Conservation (phyloP, 129 eudicot species). For the Ambrosia trifida region DNA sequence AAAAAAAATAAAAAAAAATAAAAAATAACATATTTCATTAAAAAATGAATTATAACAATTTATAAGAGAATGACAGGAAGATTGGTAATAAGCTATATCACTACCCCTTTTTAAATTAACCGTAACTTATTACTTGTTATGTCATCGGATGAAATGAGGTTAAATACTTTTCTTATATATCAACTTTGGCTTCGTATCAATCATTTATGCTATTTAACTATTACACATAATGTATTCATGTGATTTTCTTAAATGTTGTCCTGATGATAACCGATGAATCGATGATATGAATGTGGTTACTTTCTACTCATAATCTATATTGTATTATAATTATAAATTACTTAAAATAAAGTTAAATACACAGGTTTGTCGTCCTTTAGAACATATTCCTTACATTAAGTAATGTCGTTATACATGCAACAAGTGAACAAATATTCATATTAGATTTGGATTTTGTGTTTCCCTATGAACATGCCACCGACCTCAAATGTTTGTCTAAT, state of each 20-base stretch:
- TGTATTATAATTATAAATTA: too few species aligned
- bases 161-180: too few species aligned
- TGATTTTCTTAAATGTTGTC: not conserved
- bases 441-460: constrained; percentile 29
- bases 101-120: too few species aligned
- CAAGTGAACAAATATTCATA: constrained; percentile 20
- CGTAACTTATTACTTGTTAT: too few species aligned
- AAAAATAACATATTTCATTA: too few species aligned
- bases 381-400: constrained; percentile 20
- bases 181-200: not conserved
- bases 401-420: constrained; percentile 19
- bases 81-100: too few species aligned
- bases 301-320: not conserved
- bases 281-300: not conserved
- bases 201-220: not conserved
- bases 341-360: not conserved
- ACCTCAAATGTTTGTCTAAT: constrained; percentile 1
- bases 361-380: constrained; percentile 11
- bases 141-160: too few species aligned
- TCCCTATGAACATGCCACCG: constrained; percentile 38
- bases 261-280: not conserved
- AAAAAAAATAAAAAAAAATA: too few species aligned
- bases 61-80: too few species aligned
- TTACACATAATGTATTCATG: not conserved
- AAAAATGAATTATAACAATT: too few species aligned